Evolutionary conservation across 768 basidiomycete genomes (phyloP), one percentile per base, ranked within the genome.

Genomic region (Rhizopogon vinicolor): DNA sequence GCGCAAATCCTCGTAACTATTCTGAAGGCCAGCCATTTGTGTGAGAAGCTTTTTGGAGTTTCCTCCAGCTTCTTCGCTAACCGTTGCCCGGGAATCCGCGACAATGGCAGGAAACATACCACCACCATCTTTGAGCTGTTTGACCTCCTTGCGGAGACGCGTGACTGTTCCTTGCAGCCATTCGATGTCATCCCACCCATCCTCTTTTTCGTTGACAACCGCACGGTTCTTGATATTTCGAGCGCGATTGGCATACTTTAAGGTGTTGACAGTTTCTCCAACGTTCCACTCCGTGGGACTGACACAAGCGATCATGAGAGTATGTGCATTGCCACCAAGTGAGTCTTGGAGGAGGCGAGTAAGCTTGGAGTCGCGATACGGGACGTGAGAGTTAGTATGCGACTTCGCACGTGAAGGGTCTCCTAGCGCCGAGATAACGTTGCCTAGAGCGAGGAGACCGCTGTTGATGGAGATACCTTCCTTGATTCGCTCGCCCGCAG

Each of bases 391-490:
- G 18, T 86, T 86, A 22, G 89, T 90, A 64, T 91, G 78, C 18
- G 89, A 84, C 69, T 91, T 91, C 39, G 88, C 86, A 51, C 91
- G 85, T 41, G 89, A 78, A 31, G 96, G 96, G 72, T 98, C 96
- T 7, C 93, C 96, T 18, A 98, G 86, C 0, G 95, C 93, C 58
- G 96, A 98, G 56, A 99, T 98, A 64, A 99, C 97, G 70, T 99
- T 99, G 44, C 97, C 97, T 19, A 99, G 82, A 16, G 97, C 96
- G 37, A 94, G 81, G 35, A 99, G 84, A 57, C 97, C 97, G 58
- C 91, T 90, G 75, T 99, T 99, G 75, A 98, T 98, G 29, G 93
- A 93, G 52, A 97, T 97, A n/a, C 96, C 96, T 74, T 98, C 97
- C 70, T 93, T 98, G 71, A 96, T 92, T 54, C 96, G 89, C 59